Evolutionary conservation across 495 filamentous ascomycete genomes (phyloP).

Genomic region (Aspergillus indologenus): DNA sequence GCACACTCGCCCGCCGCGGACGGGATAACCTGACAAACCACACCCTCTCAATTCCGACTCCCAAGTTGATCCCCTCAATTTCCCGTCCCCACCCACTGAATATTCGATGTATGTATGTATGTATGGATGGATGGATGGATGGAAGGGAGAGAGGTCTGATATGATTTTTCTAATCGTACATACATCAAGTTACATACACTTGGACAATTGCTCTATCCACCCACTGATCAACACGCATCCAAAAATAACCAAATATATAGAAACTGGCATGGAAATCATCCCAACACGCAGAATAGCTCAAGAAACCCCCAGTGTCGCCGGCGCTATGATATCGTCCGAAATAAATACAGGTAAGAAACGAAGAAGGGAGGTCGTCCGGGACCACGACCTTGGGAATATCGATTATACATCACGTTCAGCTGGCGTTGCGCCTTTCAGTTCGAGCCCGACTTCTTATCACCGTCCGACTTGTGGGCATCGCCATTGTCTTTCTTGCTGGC

Average conservation of each 20-base stretch:
- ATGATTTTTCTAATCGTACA: slow-evolving; percentile 7
- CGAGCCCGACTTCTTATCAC: slow-evolving; percentile 57
- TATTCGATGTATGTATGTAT: too few species aligned
- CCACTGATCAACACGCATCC: neutral
- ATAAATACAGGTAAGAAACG: slow-evolving; percentile 35
- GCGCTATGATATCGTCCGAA: slow-evolving; percentile 43
- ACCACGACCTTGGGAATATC: slow-evolving; percentile 8
- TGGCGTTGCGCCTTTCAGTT: slow-evolving; percentile 27
- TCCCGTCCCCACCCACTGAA: neutral
- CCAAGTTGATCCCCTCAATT: neutral
- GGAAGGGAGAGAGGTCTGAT: slow-evolving; percentile 12
- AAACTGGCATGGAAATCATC: neutral
- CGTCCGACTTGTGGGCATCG: slow-evolving; percentile 37
- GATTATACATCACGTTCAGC: slow-evolving; percentile 21
- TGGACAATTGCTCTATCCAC: neutral
- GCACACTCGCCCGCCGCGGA: too few species aligned
- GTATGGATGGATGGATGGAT: too few species aligned
- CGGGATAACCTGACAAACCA: too few species aligned
- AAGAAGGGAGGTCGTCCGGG: slow-evolving; percentile 8
- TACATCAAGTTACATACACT: neutral
- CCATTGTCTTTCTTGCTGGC: slow-evolving; percentile 34
- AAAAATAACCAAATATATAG: neutral
- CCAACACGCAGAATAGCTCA: slow-evolving; percentile 5
- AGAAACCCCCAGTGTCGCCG: slow-evolving; percentile 33
- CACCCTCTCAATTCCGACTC: too few species aligned